phyloP scores from a whole-genome alignment of 768 basidiomycete genomes.

The Leccinum barrowsii region DNA sequence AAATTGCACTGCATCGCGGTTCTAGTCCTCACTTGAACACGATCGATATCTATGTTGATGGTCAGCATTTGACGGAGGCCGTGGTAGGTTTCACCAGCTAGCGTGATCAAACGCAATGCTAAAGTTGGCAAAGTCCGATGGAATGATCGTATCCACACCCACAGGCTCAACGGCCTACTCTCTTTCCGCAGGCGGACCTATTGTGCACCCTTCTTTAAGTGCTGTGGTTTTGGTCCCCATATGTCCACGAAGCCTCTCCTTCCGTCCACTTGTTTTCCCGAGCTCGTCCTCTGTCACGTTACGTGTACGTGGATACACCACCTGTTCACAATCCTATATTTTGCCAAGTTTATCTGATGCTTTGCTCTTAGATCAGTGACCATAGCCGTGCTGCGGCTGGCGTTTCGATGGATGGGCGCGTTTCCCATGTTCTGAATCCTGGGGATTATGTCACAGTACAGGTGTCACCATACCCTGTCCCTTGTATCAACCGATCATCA shows the following conservation, averaged over 20 bases:
- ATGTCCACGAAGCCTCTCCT: constrained; percentile 88
- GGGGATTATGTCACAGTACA: constrained; percentile 84
- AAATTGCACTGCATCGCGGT: constrained; percentile 89
- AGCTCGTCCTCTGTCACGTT: constrained; percentile 72
- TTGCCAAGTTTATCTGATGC: constrained; percentile 1
- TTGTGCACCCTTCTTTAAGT: constrained; percentile 89
- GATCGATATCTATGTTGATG: constrained; percentile 91
- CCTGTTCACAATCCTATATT: background rate
- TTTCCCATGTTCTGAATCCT: constrained; percentile 75
- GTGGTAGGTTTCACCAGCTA: constrained; percentile 56
- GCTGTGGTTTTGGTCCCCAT: constrained; percentile 94
- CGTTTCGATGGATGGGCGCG: constrained; percentile 91
- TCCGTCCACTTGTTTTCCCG: constrained; percentile 89
- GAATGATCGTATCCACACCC: constrained; percentile 90
- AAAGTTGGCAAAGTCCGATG: constrained; percentile 65
- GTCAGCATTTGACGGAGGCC: constrained; percentile 92
- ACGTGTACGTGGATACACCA: constrained; percentile 46
- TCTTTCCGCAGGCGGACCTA: constrained; percentile 91
- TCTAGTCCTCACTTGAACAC: constrained; percentile 89
- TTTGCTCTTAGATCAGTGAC: constrained; percentile 64
- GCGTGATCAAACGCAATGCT: constrained; percentile 12
- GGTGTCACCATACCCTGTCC: constrained; percentile 85
- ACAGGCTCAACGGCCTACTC: constrained; percentile 98
- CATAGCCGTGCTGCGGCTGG: constrained; percentile 83
- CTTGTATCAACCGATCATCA: constrained; percentile 87